A percentile compares a stretch with the other conserved stretches of the same genome.
Conservation (phyloP, 768 basidiomycete species). For the Tephrocybe sp. region DNA sequence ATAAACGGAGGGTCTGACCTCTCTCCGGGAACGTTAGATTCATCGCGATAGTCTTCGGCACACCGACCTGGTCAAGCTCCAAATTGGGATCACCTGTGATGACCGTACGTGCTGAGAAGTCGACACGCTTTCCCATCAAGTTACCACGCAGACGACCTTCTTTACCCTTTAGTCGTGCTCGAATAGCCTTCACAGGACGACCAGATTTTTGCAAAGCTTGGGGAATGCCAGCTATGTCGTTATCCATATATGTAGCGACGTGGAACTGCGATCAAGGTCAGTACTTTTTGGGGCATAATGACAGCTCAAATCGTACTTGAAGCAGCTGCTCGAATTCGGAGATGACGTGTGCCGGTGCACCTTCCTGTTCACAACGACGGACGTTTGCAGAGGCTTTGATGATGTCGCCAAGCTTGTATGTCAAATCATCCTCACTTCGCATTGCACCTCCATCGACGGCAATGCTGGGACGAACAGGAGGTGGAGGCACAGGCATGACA, state of each 20-base stretch:
- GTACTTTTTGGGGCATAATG: constrained; percentile 5
- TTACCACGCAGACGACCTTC: constrained; percentile 98
- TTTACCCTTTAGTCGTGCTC: constrained; percentile 97
- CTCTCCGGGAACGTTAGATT: constrained; percentile 97
- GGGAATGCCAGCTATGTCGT: constrained; percentile 97
- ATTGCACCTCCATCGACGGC: constrained; percentile 96
- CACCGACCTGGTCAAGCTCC: constrained; percentile 95
- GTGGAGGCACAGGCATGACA: constrained; percentile 95
- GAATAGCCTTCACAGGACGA: constrained; percentile 96
- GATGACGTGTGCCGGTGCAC: constrained; percentile 94
- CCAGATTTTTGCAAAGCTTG: constrained; percentile 98
- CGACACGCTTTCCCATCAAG: constrained; percentile 99
- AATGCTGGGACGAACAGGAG: constrained; percentile 96
- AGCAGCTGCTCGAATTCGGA: constrained; percentile 95
- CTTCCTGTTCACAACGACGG: constrained; percentile 91
- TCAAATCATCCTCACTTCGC: constrained; percentile 97
- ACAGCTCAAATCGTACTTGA: constrained; percentile 52
- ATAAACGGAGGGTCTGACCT: constrained; percentile 47
- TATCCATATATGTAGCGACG: constrained; percentile 99
- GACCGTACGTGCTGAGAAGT: constrained; percentile 98
- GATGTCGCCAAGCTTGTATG: constrained; percentile 96
- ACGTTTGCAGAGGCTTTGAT: constrained; percentile 95
- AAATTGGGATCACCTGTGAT: constrained; percentile 99
- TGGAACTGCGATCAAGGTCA: constrained; percentile 71
- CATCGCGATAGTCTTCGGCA: constrained; percentile 94